Conservation (phyloP, 2,329 filamentous ascomycete genomes). For the Trichoderma asperellum region DNA sequence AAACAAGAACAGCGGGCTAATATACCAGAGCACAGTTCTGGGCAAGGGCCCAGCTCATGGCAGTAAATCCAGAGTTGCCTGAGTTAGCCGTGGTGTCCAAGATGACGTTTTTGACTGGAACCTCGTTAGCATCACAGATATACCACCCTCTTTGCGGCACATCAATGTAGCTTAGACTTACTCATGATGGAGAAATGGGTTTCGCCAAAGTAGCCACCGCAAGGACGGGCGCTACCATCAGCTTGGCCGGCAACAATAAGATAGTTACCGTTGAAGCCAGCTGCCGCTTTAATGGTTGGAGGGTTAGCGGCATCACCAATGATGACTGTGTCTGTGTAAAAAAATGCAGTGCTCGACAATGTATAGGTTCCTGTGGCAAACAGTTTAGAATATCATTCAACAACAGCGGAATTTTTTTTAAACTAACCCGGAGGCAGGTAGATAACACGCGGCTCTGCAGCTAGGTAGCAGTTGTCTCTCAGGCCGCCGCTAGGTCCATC, state of each 20-base stretch:
- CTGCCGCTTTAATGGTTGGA: conserved; percentile 70
- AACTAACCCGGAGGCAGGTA: conserved; percentile 32
- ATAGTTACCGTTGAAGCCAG: conserved; percentile 63
- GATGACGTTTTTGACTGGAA: conserved; percentile 32
- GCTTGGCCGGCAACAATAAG: conserved; percentile 32
- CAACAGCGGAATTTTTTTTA: fast-evolving
- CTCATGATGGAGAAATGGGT: conserved; percentile 33
- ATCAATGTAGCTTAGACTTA: neutral
- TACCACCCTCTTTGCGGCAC: neutral
- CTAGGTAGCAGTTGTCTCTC: conserved; percentile 32
- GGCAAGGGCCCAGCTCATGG: conserved; percentile 32
- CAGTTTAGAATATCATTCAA: neutral
- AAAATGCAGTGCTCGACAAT: conserved; percentile 28
- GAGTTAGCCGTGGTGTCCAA: conserved; percentile 32
- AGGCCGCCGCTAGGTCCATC: conserved; percentile 29
- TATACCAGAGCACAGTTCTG: conserved; percentile 33
- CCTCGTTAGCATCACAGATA: neutral
- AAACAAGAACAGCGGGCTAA: neutral
- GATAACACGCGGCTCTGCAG: conserved; percentile 32
- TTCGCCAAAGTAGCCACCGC: conserved; percentile 31
- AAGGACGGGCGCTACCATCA: conserved; percentile 27
- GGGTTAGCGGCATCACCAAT: conserved; percentile 72
- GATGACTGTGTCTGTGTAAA: conserved; percentile 67
- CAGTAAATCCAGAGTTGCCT: conserved; percentile 29
- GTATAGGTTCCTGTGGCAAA: conserved; percentile 30